Base-by-base conservation (phyloP, 2,329 filamentous ascomycete genomes). In the Colletotrichum tamarilloi region DNA sequence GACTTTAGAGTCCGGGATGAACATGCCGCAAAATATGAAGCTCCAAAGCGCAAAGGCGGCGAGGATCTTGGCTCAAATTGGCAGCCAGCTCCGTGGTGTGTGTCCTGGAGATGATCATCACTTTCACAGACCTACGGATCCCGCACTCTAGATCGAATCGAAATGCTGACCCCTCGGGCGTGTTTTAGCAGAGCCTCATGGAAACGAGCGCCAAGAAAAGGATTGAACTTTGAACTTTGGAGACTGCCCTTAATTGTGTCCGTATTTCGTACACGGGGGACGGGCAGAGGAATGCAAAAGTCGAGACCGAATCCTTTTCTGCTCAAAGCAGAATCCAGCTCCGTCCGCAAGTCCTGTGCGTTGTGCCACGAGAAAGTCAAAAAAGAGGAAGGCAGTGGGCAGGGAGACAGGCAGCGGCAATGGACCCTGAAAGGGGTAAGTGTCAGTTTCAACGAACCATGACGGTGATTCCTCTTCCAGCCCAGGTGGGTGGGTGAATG, bases 11-110 rank as follows among this genome's bases (percentile, higher is more conserved):
- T 9, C 56, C 63, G 42, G 58, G n/a, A 49, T 9, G 38, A 35
- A 26, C 38, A 59, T 46, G 64, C 46, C 22, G 57, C 60, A 30
- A 65, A 55, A 11, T 49, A 22, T 73, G 55, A 60, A 28, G 26
- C n/a, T 9, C 49, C 55, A 52, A 6, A n/a, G 42, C n/a, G 46
- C 56, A 65, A 73, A 62, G 67, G 53, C 70, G 67, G 67, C 70
- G 56, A 69, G 26, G 19, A 16, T 22, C 32, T 62, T 73, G 46
- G 19, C 70, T 56, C 22, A 56, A 70, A 70, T 16, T 38, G 60
- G 70, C 49, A 70, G 60, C 57, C 67, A 70, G 62, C 60, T 73
- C 70, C 70, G 70, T 70, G 60, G 67, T 60, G 70, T 70, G 60
- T 28, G 53, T 52, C 28, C 24, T 46, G 42, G 38, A 60, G 26